These are phyloP conservation scores for Aspergillus sergii DNA, from an alignment of 2,329 filamentous ascomycete genomes.

Conservation along the genomic window DNA sequence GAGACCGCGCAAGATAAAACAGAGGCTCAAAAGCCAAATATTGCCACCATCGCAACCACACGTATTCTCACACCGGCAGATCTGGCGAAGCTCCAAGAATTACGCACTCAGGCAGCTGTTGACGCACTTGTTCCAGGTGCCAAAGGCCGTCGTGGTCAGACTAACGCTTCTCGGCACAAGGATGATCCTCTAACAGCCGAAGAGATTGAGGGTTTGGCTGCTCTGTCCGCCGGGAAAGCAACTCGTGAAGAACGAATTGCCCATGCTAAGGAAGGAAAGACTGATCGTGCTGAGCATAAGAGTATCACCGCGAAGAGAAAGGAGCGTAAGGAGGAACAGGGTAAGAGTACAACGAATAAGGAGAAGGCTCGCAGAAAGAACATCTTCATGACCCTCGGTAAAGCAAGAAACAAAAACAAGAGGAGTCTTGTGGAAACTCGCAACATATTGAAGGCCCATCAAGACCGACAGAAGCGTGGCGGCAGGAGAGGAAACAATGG, in stretches of 20 bases:
- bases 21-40: slow-evolving; percentile 49
- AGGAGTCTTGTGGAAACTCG: slow-evolving; percentile 84
- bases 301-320: slow-evolving; percentile 80
- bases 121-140: slow-evolving; percentile 60
- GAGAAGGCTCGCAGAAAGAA: slow-evolving; percentile 98
- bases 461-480: slow-evolving; percentile 80
- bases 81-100: slow-evolving; percentile 88
- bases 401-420: slow-evolving; percentile 95
- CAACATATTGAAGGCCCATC: slow-evolving; percentile 77
- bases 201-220: slow-evolving; percentile 85
- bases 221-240: slow-evolving; percentile 70
- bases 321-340: slow-evolving; percentile 82
- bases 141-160: slow-evolving; percentile 49
- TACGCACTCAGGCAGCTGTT: slow-evolving; percentile 73
- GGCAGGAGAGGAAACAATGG: slow-evolving; percentile 74
- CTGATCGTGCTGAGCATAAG: slow-evolving; percentile 77
- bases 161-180: slow-evolving; percentile 63
- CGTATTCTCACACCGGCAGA: slow-evolving; percentile 94
- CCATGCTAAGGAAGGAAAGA: slow-evolving; percentile 79
- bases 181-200: slow-evolving; percentile 90
- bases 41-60: slow-evolving; percentile 88
- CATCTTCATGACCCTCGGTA: slow-evolving; percentile 95
- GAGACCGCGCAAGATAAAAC: slow-evolving; percentile 30
- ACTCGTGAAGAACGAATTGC: slow-evolving; percentile 90
- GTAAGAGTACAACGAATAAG: slow-evolving; percentile 95